Base-by-base conservation (phyloP, 192 early-diverging fungal genomes). In the Powellomyces hirtus region DNA sequence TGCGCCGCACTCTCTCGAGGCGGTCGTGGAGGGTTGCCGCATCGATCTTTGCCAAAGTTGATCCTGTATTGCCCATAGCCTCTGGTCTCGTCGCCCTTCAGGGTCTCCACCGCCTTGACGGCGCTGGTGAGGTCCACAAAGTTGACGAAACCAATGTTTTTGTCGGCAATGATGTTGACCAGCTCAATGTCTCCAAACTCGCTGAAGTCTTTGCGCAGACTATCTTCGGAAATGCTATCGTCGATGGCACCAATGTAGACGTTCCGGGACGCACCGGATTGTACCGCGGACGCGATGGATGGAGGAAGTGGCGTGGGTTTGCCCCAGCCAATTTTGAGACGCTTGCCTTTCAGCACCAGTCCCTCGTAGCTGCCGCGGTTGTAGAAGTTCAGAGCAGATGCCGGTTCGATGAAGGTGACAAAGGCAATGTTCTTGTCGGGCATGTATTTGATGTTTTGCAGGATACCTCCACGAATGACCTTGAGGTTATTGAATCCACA, bases 11-110 rank as follows among this genome's bases (percentile, higher is more conserved):
- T 63, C 33, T 72, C 70, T 34, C 74, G n/a, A 10, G 74, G 68
- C 35, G 81, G 79, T 13, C 89, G 73, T 4, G 89, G 86, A 18
- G 89, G 81, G 52, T 92, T 90, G 29, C 88, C 92, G 73, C 92
- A 95, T 6, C 93, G 88, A 73, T 95, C 93, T 66, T 93, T 93
- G n/a, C 93, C 92, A 77, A 80, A 95, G 61, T 84, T 88, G 72
- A 95, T 79, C 38, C 83, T 74, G 61, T 81, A 81, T 20, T 37
- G 42, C 1, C 64, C 44, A 62, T 78, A 76, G 31, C 84, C 87
- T 27, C 26, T 18, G 30, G 34, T 33, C 27, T 87, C 82, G 46
- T 88, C 81, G 11, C 50, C 31, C 35, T 81, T 79, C 38, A 90
- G 87, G 6, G 75, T 77, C 24, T 92, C 89, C n/a, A 92, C 89